phyloP scores from a whole-genome alignment of 495 filamentous ascomycete genomes.

The Letharia lupina region DNA sequence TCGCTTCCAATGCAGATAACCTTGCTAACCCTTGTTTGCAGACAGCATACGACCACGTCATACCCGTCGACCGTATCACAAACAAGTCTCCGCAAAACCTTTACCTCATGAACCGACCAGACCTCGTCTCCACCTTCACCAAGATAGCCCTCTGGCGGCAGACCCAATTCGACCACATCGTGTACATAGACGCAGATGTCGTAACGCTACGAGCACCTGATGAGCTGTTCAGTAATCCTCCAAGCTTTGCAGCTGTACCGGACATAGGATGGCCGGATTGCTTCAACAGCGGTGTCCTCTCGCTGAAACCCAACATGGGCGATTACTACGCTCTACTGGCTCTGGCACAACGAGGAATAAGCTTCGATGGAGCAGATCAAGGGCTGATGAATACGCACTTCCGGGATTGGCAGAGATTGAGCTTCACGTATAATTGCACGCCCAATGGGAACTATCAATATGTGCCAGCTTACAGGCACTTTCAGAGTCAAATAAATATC shows the following conservation, averaged over 20 bases:
- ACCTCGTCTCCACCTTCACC: slow-evolving; percentile 85
- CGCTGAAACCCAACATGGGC: slow-evolving; percentile 72
- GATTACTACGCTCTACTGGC: slow-evolving; percentile 79
- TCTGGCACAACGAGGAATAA: slow-evolving; percentile 75
- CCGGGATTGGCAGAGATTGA: slow-evolving; percentile 74
- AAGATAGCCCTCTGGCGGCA: slow-evolving; percentile 94
- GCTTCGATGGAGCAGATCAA: slow-evolving; percentile 97
- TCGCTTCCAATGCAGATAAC: neutral
- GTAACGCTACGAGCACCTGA: slow-evolving; percentile 82
- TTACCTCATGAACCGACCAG: slow-evolving; percentile 81
- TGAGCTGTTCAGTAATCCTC: slow-evolving; percentile 73
- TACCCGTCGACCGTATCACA: slow-evolving; percentile 69
- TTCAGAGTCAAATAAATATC: slow-evolving; percentile 74
- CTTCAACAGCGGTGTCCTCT: slow-evolving; percentile 97
- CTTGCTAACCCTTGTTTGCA: slow-evolving; percentile 29
- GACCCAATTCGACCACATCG: slow-evolving; percentile 78
- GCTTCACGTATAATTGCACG: slow-evolving; percentile 95
- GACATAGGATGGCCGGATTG: slow-evolving; percentile 98
- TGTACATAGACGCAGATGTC: slow-evolving; percentile 89
- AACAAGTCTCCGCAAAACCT: slow-evolving; percentile 76
- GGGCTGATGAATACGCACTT: slow-evolving; percentile 95
- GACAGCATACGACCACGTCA: slow-evolving; percentile 81
- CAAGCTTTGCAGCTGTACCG: slow-evolving; percentile 79
- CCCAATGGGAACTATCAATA: slow-evolving; percentile 93
- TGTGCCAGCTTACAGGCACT: slow-evolving; percentile 87